A percentile compares a stretch with the other conserved stretches of the same genome.
These are phyloP conservation scores for Coprinopsis cinerea DNA, from an alignment of 768 basidiomycete genomes.

Conservation along the genomic window DNA sequence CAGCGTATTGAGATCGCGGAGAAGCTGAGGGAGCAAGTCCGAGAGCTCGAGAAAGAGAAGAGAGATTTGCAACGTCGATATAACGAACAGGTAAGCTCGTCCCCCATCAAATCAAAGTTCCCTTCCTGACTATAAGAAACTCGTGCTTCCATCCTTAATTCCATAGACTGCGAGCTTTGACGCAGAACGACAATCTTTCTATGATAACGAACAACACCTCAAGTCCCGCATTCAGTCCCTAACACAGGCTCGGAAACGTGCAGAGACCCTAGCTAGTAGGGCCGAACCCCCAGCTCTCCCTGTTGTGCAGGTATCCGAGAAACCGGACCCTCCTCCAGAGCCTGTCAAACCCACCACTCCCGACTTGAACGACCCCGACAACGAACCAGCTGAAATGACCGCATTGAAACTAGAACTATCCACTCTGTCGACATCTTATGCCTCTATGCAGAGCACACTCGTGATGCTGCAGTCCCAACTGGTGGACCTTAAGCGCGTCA, in stretches of 20 bases:
- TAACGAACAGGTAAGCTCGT: constrained; percentile 80
- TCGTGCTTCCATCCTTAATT: too few relatives aligned
- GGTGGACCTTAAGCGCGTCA: constrained; percentile 81
- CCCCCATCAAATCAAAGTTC: too few relatives aligned
- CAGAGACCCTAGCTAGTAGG: constrained; percentile 34
- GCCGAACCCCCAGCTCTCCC: constrained; percentile 28
- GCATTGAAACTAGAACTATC: constrained; percentile 78
- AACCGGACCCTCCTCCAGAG: constrained; percentile 12
- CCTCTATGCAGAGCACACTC: constrained; percentile 77
- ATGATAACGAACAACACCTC: constrained; percentile 90
- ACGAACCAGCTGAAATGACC: constrained; percentile 85
- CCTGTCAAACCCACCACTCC: constrained; percentile 16
- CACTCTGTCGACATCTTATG: constrained; percentile 79
- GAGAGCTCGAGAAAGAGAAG: constrained; percentile 87
- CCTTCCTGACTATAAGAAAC: too few relatives aligned
- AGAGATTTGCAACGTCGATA: constrained; percentile 77
- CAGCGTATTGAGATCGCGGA: constrained; percentile 79
- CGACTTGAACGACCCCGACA: constrained; percentile 57
- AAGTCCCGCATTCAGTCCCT: constrained; percentile 86
- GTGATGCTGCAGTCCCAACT: constrained; percentile 82
- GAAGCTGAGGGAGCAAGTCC: constrained; percentile 73
- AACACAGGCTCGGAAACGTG: constrained; percentile 56
- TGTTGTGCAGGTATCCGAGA: constrained; percentile 18
- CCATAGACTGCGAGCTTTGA: constrained; percentile 80
- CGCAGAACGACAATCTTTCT: constrained; percentile 86